These are phyloP conservation scores for Hypoxylon sp. DNA, from an alignment of 2,329 filamentous ascomycete species.

Conservation along the genomic window DNA sequence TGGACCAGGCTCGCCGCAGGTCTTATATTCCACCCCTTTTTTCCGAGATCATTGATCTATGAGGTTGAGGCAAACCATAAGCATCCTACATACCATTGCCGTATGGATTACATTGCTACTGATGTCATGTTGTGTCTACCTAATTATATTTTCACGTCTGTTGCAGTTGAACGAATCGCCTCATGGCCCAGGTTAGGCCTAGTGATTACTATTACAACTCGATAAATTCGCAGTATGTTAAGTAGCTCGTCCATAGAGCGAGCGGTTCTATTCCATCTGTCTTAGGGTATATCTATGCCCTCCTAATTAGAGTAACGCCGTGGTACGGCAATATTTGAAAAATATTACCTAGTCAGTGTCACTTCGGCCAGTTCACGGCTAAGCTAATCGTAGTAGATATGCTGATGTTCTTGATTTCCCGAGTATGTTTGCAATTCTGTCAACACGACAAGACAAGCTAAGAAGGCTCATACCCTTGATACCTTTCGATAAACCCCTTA, in stretches of 20 bases:
- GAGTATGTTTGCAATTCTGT: conserved; percentile 13
- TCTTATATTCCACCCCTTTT: conserved; percentile 92
- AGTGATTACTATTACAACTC: conserved; percentile 10
- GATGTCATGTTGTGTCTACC: neutral
- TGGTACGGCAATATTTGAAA: neutral
- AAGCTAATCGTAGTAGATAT: neutral
- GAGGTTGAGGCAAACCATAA: conserved; percentile 95
- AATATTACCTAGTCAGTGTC: conserved; percentile 12
- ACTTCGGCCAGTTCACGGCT: conserved; percentile 34
- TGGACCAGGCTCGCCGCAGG: conserved; percentile 69
- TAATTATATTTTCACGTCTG: neutral
- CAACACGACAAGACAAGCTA: conserved; percentile 9
- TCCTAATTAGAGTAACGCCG: conserved; percentile 6
- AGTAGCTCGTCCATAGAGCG: conserved; percentile 6
- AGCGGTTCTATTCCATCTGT: conserved; percentile 30
- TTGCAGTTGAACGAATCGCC: neutral
- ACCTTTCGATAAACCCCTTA: neutral
- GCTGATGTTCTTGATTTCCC: conserved; percentile 1
- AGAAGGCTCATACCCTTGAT: neutral
- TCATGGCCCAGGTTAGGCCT: neutral
- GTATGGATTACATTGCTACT: neutral
- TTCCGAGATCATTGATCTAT: conserved; percentile 90
- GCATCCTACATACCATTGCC: conserved; percentile 70
- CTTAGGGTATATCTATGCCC: neutral
- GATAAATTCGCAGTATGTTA: conserved; percentile 3